phyloP scores from a whole-genome alignment of 306 rosid genomes.

The Chamaecrista fasciculata region DNA sequence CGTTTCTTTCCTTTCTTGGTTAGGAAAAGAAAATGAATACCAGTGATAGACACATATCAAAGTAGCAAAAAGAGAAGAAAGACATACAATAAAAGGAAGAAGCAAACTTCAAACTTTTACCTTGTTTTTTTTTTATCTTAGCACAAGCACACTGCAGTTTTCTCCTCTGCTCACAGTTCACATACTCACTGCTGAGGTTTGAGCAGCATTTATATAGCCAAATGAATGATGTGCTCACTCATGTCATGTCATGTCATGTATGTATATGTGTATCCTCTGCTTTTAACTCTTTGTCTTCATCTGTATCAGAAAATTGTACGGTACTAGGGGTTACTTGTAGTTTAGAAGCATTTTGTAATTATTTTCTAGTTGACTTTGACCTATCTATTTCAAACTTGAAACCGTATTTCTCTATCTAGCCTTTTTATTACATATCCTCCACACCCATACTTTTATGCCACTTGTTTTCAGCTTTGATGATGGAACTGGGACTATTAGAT shows the following conservation, averaged over 20 bases:
- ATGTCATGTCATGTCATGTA: too few species aligned
- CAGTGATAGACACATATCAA: background rate
- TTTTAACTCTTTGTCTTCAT: constrained; percentile 22
- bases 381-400: too few species aligned
- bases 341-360: too few species aligned
- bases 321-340: background rate
- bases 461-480: too few species aligned
- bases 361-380: background rate
- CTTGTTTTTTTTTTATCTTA: too few species aligned
- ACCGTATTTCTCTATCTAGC: too few species aligned
- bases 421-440: too few species aligned
- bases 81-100: background rate
- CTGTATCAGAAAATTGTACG: background rate
- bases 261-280: too few species aligned
- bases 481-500: too few species aligned
- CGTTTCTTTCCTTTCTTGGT: background rate
- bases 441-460: too few species aligned
- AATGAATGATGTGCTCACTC: constrained; percentile 7
- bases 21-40: background rate
- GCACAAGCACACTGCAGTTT: constrained; percentile 19
- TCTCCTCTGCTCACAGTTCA: constrained; percentile 14
- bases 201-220: constrained; percentile 17
- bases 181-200: background rate
- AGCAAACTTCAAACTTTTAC: constrained; percentile 3
- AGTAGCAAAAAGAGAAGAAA: background rate